Conservation (phyloP, 345 rosid genomes). For the Eucalyptus marginata region DNA sequence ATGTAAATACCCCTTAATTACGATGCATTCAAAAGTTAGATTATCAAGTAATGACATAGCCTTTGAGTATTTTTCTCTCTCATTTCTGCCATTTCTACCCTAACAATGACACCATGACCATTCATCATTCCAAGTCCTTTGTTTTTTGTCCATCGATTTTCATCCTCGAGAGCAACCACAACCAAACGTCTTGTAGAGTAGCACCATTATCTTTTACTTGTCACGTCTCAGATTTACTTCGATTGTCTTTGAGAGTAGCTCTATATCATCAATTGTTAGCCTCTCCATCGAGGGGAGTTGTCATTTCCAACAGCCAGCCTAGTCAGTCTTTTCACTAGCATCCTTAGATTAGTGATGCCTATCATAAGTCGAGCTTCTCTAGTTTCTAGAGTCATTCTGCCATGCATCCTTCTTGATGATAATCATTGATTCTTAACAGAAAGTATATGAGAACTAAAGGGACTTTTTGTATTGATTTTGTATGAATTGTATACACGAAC, state of each 20-base stretch:
- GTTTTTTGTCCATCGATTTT: background rate
- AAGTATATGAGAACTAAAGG: background rate
- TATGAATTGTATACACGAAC: background rate
- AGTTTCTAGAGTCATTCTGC: fast-evolving
- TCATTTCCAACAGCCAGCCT: background rate
- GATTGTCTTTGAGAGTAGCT: background rate
- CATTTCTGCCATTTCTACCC: background rate
- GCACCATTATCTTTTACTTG: background rate
- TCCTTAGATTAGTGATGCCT: background rate
- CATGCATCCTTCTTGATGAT: background rate
- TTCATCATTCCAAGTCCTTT: background rate
- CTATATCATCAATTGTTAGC: background rate
- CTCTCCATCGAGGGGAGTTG: background rate
- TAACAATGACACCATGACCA: background rate
- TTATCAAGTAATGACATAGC: background rate
- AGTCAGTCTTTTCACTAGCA: background rate
- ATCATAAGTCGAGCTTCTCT: background rate
- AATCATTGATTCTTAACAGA: background rate
- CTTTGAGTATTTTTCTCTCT: background rate
- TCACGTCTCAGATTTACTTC: background rate
- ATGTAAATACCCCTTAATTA: background rate
- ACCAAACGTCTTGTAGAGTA: background rate
- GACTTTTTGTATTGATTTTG: background rate
- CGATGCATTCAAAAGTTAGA: background rate
- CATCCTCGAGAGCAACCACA: background rate